phyloP scores from a whole-genome alignment of 805 yeast species.

The Hanseniaspora valbyensis region DNA sequence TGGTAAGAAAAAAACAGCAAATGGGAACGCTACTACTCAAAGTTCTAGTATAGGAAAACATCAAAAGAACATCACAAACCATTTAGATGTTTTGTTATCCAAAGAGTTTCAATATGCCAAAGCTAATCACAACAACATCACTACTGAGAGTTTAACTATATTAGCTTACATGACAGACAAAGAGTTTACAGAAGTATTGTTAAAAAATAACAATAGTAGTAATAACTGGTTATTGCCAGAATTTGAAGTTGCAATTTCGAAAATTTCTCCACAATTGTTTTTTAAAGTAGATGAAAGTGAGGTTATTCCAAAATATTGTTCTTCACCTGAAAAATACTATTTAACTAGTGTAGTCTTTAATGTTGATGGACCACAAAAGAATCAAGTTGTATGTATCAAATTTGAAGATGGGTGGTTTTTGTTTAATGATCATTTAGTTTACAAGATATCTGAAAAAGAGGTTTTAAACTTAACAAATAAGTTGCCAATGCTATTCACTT shows the following conservation, averaged over 20 bases:
- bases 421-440: constrained; percentile 85
- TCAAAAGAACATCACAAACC: constrained; percentile 37
- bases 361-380: constrained; percentile 44
- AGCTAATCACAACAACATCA: constrained; percentile 15
- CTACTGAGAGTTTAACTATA: constrained; percentile 1
- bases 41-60: background rate
- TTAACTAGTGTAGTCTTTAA: constrained; percentile 62
- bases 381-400: constrained; percentile 32
- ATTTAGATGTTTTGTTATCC: constrained; percentile 52
- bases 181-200: constrained; percentile 12
- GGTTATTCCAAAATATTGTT: constrained; percentile 13
- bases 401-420: constrained; percentile 50
- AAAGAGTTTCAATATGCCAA: constrained; percentile 40
- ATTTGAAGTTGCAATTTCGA: constrained; percentile 10
- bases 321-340: constrained; percentile 40
- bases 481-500: constrained; percentile 60
- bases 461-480: constrained; percentile 67
- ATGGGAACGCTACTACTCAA: background rate
- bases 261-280: constrained; percentile 9
- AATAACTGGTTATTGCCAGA: constrained; percentile 11
- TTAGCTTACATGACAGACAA: constrained; percentile 3
- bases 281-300: constrained; percentile 11
- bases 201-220: constrained; percentile 12
- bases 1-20: constrained; percentile 9
- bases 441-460: constrained; percentile 61